Evolutionary conservation across 768 basidiomycete species (phyloP).

Genomic region (Sarcodon aspratus): DNA sequence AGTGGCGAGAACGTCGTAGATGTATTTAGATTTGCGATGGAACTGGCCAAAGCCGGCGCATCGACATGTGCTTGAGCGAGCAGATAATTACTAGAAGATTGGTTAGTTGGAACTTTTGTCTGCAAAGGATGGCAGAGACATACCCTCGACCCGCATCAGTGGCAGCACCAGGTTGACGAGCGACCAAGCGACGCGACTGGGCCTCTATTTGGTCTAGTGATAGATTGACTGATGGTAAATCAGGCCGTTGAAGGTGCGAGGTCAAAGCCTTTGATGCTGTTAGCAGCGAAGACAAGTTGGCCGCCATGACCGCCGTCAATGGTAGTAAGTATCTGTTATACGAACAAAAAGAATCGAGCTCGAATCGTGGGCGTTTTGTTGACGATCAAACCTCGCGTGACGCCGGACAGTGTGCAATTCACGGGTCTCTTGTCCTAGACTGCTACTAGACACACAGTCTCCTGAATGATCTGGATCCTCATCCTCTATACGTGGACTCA

Average conservation of each 20-base stretch:
- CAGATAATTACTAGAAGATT: conserved; percentile 60
- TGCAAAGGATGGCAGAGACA: conserved; percentile 16
- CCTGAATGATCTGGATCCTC: too few species aligned
- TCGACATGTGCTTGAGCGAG: conserved; percentile 93
- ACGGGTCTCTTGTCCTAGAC: too few species aligned
- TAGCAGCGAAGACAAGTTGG: conserved; percentile 62
- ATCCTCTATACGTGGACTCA: too few species aligned
- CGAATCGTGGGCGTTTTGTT: not conserved
- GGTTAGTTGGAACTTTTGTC: conserved; percentile 2
- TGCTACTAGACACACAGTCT: too few species aligned
- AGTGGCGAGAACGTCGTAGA: conserved; percentile 77
- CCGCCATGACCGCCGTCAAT: conserved; percentile 11
- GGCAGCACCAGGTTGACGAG: conserved; percentile 52
- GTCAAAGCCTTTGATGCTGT: conserved; percentile 64
- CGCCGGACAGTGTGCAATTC: too few species aligned
- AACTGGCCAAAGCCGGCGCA: conserved; percentile 73
- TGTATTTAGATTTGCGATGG: conserved; percentile 77
- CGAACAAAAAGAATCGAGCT: not conserved
- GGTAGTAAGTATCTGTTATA: not conserved
- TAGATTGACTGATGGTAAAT: conserved; percentile 80
- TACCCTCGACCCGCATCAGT: conserved; percentile 68
- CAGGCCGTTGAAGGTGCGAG: conserved; percentile 64
- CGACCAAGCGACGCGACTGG: conserved; percentile 76
- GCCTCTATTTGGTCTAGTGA: conserved; percentile 93
- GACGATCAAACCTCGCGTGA: too few species aligned